These are phyloP conservation scores for Rhododendron simsii DNA, from an alignment of 148 eudicot genomes.

Conservation along the genomic window DNA sequence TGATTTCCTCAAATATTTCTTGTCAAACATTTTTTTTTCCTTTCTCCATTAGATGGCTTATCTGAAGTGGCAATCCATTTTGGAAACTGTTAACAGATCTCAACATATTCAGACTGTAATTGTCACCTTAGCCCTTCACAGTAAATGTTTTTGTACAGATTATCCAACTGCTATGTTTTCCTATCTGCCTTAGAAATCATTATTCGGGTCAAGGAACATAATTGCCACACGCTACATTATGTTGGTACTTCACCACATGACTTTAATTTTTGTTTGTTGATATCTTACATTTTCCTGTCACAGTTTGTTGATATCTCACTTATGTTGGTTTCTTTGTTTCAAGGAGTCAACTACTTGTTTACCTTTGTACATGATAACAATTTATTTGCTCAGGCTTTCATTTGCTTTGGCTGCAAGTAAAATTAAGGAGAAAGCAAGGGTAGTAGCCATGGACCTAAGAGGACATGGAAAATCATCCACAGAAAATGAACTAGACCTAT, in stretches of 20 bases:
- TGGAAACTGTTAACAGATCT: not conserved
- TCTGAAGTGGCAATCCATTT: not conserved
- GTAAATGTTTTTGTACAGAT: not conserved
- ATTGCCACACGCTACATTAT: not conserved
- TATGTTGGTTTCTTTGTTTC: not conserved
- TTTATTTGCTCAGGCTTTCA: conserved; percentile 69
- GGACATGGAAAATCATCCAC: conserved; percentile 93
- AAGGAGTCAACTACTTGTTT: not conserved
- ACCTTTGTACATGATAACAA: conserved; percentile 11
- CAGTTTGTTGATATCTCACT: not conserved
- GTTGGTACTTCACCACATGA: not conserved
- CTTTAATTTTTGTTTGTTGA: not conserved
- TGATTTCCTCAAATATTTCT: not conserved
- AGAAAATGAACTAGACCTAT: conserved; percentile 78
- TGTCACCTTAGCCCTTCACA: not conserved
- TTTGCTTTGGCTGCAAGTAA: conserved; percentile 78
- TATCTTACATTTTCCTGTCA: not conserved
- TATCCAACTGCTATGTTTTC: not conserved
- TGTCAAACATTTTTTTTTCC: not conserved
- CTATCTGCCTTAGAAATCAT: not conserved
- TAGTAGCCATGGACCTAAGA: conserved; percentile 91
- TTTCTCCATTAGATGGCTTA: not conserved
- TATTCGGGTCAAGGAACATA: not conserved
- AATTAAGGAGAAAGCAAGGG: conserved; percentile 81
- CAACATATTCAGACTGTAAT: not conserved